Evolutionary conservation across 2,329 filamentous ascomycete genomes (phyloP), one percentile per base, ranked within the genome.

Genomic region (Plenodomus lindquistii): DNA sequence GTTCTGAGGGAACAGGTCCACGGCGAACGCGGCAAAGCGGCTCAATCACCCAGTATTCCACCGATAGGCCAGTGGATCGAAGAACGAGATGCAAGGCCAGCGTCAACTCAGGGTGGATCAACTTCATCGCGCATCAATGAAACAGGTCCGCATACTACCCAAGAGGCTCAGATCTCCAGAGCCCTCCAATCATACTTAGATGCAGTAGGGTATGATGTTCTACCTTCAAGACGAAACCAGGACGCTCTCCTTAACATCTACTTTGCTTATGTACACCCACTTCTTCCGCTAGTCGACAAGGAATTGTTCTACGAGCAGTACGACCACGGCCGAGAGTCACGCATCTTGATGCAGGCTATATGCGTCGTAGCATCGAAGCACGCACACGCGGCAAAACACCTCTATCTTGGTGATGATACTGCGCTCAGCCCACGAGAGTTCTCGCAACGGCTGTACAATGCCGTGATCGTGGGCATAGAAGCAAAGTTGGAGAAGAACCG

Each of bases 281-380:
- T 80, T 3, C 67, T 80, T 4, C 77, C 77, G 2, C 63, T 80
- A 2, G 67, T 80, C 19, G 72, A 78, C 54, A 72, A 75, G 52
- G 62, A 69, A 6, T 66, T 75, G 40, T 77, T 77, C 48, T 67
- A 71, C 24, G 61, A 63, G 11, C 63, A 70, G 44, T 71, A 73
- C 44, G 60, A 61, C 9, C 64, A 69, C 16, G 70, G 70, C 2
- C 57, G 56, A 39, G 70, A 71, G 31, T 69, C 75, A 3, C 69
- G 71, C 15, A 66, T 76, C 29, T 47, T 78, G 16, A 62, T 73
- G 46, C 73, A 78, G 53, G 75, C 75, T 4, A 73, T 79, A 5
- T 80, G 77, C 52, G 67, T 79, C 9, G 73, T 78, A 16, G 76
- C 77, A 15, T 77, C 76, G 0, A 78, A 78, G 50, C 77, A 79